Base-by-base conservation (phyloP, 371 early-diverging fungal species). In the Lichtheimia corymbifera region DNA sequence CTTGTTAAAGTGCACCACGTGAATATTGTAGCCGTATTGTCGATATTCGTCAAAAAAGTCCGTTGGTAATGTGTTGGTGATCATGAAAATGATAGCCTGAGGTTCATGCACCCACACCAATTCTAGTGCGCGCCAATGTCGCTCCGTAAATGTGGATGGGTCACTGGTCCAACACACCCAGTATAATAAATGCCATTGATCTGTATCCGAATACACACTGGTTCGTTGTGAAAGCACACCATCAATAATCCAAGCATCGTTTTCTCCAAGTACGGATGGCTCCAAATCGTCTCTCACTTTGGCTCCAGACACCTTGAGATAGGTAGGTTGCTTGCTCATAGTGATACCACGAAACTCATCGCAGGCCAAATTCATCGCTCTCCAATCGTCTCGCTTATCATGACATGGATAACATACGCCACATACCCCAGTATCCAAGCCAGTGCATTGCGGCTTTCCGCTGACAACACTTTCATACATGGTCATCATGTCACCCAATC, bases 141-240 rank as follows among this genome's bases (percentile, higher is more conserved):
- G 78, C 22, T 82, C 78, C 3, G 76, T 79, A 67, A 86, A 88
- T 2, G 88, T 85, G 0, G 73, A 66, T 5, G 83, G 79, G 22
- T 82, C 83, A 13, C 85, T 86, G 1, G 86, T 85, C 88, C 88
- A 88, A 25, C 82, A 82, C 1, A 85, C 83, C 88, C 88, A 88
- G 53, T 88, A 84, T 22, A 88, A 63, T 24, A 82, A 60, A 47
- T 82, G 78, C 88, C 88, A 88, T 18, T 82, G 72, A 15, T 80
- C 82, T 6, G 80, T 74, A 22, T 80, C 77, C 0, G 88, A 84
- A 52, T 81, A 88, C 53, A 82, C 62, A 6, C 84, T 84, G 18
- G 83, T 81, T 25, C 77, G 71, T 28, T 82, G 74, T 0, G 79
- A 83, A 18, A 88, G 50, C 6, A 88, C 47, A 17, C 79, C 82